These are phyloP conservation scores for Globisporangium sylvaticum DNA, from an alignment of 352 stramenopile genomes.

Conservation along the genomic window DNA sequence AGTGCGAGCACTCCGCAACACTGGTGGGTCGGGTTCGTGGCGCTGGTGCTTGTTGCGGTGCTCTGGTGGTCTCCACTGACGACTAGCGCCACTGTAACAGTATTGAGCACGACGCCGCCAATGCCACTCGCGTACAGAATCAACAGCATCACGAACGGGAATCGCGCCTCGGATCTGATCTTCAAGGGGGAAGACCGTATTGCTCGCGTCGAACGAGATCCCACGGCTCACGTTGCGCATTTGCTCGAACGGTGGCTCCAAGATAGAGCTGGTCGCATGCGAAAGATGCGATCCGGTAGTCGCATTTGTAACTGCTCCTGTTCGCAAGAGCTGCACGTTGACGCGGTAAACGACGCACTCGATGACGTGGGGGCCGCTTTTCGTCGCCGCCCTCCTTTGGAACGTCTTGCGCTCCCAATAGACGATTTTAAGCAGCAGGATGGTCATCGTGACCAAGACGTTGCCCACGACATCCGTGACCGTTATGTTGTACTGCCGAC, in stretches of 20 bases:
- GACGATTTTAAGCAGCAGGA: slow-evolving; percentile 25
- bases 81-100: neutral
- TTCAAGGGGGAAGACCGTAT: slow-evolving; percentile 1
- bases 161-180: slow-evolving; percentile 5
- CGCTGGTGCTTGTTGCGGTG: neutral
- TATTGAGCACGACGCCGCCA: neutral
- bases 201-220: neutral
- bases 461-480: slow-evolving; percentile 25
- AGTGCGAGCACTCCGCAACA: neutral
- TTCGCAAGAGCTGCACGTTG: neutral
- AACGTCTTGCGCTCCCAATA: slow-evolving; percentile 21
- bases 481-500: slow-evolving; percentile 15
- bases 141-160: neutral
- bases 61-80: neutral
- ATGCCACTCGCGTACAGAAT: neutral
- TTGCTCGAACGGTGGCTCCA: slow-evolving; percentile 3
- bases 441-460: slow-evolving; percentile 20
- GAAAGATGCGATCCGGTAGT: too few relatives aligned
- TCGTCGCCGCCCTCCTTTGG: neutral
- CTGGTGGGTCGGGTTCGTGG: neutral
- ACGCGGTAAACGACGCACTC: slow-evolving; percentile 24
- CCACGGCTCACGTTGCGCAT: slow-evolving; percentile 8
- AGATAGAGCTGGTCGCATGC: too few relatives aligned
- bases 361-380: neutral
- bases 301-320: neutral